Base-by-base conservation (phyloP, 345 rosid species). In the Hevea brasiliensis region DNA sequence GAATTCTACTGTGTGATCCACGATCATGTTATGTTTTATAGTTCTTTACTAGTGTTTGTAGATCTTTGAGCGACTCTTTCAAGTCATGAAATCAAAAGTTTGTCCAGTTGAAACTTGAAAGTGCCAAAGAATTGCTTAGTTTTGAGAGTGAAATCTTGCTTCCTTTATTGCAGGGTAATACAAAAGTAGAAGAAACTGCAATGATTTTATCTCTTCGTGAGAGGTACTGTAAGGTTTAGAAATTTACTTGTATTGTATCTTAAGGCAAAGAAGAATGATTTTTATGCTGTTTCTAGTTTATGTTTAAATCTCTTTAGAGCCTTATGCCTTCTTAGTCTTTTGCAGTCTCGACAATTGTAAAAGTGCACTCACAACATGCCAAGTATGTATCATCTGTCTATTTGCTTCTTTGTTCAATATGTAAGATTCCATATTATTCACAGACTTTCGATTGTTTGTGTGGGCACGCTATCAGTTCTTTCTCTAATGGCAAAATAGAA, bases 181-280 rank as follows among this genome's bases (percentile, higher is more conserved):
- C 84, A 3, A 86, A 91, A 70, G 86, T 81, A 40, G 99, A 91
- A 69, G 98, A 92, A 81, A 89, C 93, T 59, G 88, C 94, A 53
- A 90, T 89, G 99, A 92, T 92, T 81, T 84, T 95, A 80, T 71
- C 90, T 44, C 94, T 92, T 70, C 93, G 96, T 64, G 96, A 89
- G 85, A 91, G 98, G 99, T 95, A 81, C 40, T 50, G 4, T 62
- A 13, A 56, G 51, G 61, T 70, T 45, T 29, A 26, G 13, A 21
- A 61, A 20, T 42, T 3, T 24, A 53, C 55, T 11, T 51, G 6
- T n/a, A 50, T 71, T 44, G 7, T 8, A 62, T n/a, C 4, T 27
- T 5, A 32, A 50, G 55, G 17, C 11, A 57, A 41, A 23, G 4
- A 48, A 20, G 7, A 50, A 9, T 21, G 35, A 8, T n/a, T 23